phyloP scores from a whole-genome alignment of 768 basidiomycete genomes.

The Agrocybe pediades region DNA sequence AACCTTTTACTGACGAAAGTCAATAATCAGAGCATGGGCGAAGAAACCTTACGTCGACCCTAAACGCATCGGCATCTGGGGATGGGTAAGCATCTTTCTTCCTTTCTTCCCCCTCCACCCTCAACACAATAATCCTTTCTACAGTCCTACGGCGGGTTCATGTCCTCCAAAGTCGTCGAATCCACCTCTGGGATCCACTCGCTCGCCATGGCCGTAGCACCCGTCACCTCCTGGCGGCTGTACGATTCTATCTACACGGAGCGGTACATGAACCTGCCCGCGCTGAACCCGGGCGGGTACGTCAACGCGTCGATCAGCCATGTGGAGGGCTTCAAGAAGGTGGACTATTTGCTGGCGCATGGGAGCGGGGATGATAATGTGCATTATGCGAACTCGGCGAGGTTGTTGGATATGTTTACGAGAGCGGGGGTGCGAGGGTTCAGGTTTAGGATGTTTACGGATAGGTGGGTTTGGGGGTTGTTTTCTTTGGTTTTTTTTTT shows the following conservation, averaged over 20 bases:
- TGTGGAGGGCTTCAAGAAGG: constrained; percentile 82
- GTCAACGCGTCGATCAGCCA: constrained; percentile 84
- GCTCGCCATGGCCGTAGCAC: constrained; percentile 89
- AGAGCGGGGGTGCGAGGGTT: constrained; percentile 69
- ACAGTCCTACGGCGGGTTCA: constrained; percentile 95
- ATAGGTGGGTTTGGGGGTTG: constrained; percentile 62
- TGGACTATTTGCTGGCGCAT: constrained; percentile 85
- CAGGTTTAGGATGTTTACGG: constrained; percentile 95
- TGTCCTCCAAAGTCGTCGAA: constrained; percentile 92
- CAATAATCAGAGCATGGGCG: constrained; percentile 67
- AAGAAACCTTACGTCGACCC: constrained; percentile 87
- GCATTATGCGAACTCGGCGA: constrained; percentile 90
- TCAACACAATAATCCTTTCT: not conserved
- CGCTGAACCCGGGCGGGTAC: constrained; percentile 84
- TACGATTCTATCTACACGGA: constrained; percentile 98
- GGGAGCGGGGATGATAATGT: constrained; percentile 98
- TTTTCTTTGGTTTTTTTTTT: not conserved
- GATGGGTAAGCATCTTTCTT: constrained; percentile 70
- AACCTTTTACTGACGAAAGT: not conserved
- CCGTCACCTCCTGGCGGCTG: constrained; percentile 85
- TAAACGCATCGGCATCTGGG: constrained; percentile 93
- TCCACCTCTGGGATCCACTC: constrained; percentile 88
- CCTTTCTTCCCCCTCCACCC: not conserved
- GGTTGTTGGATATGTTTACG: constrained; percentile 92
- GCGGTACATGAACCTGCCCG: constrained; percentile 90